These are phyloP conservation scores for Hortiboletus flavorubellus DNA, from an alignment of 768 basidiomycete genomes.

Conservation along the genomic window DNA sequence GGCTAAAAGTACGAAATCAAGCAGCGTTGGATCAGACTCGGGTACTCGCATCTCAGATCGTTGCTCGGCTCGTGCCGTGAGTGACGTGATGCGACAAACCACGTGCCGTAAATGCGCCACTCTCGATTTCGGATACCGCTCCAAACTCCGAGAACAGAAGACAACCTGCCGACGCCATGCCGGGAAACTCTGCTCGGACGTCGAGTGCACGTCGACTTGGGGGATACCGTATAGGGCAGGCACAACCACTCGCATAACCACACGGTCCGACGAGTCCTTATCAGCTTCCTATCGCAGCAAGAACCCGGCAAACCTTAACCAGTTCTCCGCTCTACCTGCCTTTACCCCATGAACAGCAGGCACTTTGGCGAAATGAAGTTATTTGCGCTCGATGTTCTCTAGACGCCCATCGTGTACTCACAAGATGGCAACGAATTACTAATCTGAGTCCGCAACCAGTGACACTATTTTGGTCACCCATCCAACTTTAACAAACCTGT, in stretches of 20 bases:
- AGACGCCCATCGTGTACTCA: constrained; percentile 23
- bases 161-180: constrained; percentile 10
- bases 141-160: constrained; percentile 12
- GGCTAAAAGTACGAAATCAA: constrained; percentile 21
- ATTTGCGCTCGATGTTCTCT: constrained; percentile 11
- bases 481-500: neutral
- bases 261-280: constrained; percentile 8
- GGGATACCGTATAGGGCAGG: neutral
- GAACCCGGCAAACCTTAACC: constrained; percentile 18
- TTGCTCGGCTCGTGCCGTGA: constrained; percentile 21
- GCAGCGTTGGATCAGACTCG: constrained; percentile 13
- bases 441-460: constrained; percentile 10
- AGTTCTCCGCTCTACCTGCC: constrained; percentile 25
- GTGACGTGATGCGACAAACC: constrained; percentile 14
- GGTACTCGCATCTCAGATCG: constrained; percentile 29
- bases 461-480: constrained; percentile 5
- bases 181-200: neutral
- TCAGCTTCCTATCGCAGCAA: constrained; percentile 25
- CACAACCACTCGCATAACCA: neutral
- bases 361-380: constrained; percentile 25
- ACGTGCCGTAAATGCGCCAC: constrained; percentile 15
- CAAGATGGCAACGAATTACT: constrained; percentile 26
- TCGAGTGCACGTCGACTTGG: neutral
- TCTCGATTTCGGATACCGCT: constrained; percentile 13
- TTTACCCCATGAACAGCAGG: constrained; percentile 8